Percentiles rank a stretch among this genome's conserved stretches.
Evolutionary conservation across 257 asterid species (phyloP).

Genomic region (Lantana camara): DNA sequence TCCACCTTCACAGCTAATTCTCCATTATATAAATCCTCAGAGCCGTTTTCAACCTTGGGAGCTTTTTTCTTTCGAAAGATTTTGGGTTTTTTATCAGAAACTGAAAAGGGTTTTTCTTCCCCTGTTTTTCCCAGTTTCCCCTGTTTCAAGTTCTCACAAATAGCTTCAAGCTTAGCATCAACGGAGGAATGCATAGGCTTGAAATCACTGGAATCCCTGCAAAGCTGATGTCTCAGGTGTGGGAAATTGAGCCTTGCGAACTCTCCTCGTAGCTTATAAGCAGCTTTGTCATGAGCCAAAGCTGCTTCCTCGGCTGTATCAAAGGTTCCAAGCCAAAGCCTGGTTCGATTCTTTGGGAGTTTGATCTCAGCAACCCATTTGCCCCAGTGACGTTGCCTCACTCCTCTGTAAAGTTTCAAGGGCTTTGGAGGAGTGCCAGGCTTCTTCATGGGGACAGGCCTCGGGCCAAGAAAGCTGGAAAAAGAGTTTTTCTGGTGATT

Average conservation of each 20-base stretch:
- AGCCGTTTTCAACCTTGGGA: constrained; percentile 20
- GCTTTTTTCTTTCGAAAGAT: not conserved
- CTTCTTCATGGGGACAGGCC: constrained; percentile 65
- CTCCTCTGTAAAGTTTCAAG: constrained; percentile 80
- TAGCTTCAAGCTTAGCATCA: constrained; percentile 79
- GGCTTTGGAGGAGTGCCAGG: constrained; percentile 52
- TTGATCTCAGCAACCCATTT: no score
- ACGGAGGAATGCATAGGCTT: no score
- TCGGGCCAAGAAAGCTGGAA: constrained; percentile 49
- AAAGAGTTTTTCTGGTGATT: constrained; percentile 28
- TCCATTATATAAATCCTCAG: constrained; percentile 27
- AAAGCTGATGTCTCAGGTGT: no score
- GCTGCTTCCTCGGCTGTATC: constrained; percentile 94
- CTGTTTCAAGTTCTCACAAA: constrained; percentile 59
- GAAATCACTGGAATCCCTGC: no score
- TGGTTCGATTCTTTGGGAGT: no score
- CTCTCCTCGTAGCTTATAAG: constrained; percentile 85
- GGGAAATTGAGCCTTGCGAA: constrained; percentile 74
- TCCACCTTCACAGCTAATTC: constrained; percentile 50
- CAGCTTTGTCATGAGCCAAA: constrained; percentile 82
- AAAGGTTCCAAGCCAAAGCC: no score
- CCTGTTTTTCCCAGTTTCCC: constrained; percentile 47
- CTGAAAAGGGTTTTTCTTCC: constrained; percentile 9
- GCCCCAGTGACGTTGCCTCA: no score
- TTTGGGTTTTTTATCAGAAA: constrained; percentile 17